Evolutionary conservation across 106 monocot genomes (phyloP), one percentile per base, ranked within the genome.

Genomic region (Platanthera guangdongensis): DNA sequence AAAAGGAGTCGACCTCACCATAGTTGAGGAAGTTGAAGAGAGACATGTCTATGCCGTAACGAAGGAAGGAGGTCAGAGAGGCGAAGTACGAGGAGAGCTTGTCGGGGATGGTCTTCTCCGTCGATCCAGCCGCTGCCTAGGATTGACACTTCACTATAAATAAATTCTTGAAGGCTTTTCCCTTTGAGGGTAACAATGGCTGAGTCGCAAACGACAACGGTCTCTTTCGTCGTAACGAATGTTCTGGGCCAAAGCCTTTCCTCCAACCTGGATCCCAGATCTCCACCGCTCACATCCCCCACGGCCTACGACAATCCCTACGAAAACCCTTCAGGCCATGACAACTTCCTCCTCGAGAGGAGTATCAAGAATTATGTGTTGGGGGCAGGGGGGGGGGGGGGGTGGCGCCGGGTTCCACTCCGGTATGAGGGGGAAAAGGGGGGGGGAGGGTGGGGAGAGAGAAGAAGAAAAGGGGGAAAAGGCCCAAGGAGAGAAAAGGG

Each of bases 271-370:
- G 76, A 63, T 86, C 82, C 32, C 86, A 80, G 52, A 86, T 86
- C 77, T 86, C 86, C 32, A 82, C 86, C 80, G 86, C 86, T 79
- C 82, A 86, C 51, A 64, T 79, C 47, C 86, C 86, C 78, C 82
- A 80, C 48, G 73, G 73, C 73, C 86, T 48, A 57, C 50, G 52
- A 12, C 77, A 68, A 47, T 68, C 77, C 16, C 77, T 68, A 12
- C 65, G 77, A 68, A 65, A 77, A 4, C 68, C 10, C 50, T 68
- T 77, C 62, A 46, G 25, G 6, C 51, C 67, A 9, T 8, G 9
- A 25, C 25, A 25, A 0, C 25, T 25, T 25, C 25, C 25, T 25
- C 25, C 25, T 25, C 25, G 25, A 25, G 25, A 25, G 25, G 25
- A 25, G 25, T 25, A 25, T 25, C 0, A 0, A 25, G 25, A 0